Percentiles rank a stretch among this genome's conserved stretches.
Evolutionary conservation across 1,284 basidiomycete species (phyloP).

Genomic region (Phlebopus sp.): DNA sequence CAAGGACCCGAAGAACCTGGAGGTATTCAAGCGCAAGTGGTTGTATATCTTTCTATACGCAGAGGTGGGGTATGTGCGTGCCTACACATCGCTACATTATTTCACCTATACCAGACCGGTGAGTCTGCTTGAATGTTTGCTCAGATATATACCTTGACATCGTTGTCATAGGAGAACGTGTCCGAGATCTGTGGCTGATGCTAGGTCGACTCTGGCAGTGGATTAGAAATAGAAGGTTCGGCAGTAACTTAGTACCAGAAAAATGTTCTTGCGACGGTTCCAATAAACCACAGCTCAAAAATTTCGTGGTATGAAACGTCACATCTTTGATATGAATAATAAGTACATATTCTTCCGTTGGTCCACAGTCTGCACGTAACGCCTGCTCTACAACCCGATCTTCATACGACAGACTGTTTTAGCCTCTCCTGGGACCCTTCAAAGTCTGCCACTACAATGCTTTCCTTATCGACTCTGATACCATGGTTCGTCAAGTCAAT

Average conservation of each 20-base stretch:
- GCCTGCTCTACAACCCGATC: background rate
- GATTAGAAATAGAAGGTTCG: too few species aligned
- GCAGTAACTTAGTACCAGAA: too few species aligned
- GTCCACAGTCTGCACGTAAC: background rate
- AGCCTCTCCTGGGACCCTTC: background rate
- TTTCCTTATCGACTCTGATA: background rate
- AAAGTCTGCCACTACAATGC: background rate
- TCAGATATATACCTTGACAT: background rate
- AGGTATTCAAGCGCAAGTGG: constrained; percentile 80
- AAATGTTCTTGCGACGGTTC: too few species aligned
- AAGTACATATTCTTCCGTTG: background rate
- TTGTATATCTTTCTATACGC: constrained; percentile 49
- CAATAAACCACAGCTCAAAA: too few species aligned
- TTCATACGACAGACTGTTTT: background rate
- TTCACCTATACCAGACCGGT: constrained; percentile 26
- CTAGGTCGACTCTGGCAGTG: too few species aligned
- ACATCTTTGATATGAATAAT: too few species aligned
- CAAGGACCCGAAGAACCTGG: constrained; percentile 54
- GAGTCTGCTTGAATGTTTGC: constrained; percentile 1
- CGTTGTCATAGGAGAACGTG: background rate
- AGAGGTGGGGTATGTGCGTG: constrained; percentile 27
- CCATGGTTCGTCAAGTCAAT: background rate
- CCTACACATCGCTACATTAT: constrained; percentile 24
- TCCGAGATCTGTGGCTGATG: background rate
- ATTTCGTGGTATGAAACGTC: too few species aligned